A percentile compares a stretch with the other conserved stretches of the same genome.
Conservation (phyloP, 495 filamentous ascomycete species). For the Collariella sp. region DNA sequence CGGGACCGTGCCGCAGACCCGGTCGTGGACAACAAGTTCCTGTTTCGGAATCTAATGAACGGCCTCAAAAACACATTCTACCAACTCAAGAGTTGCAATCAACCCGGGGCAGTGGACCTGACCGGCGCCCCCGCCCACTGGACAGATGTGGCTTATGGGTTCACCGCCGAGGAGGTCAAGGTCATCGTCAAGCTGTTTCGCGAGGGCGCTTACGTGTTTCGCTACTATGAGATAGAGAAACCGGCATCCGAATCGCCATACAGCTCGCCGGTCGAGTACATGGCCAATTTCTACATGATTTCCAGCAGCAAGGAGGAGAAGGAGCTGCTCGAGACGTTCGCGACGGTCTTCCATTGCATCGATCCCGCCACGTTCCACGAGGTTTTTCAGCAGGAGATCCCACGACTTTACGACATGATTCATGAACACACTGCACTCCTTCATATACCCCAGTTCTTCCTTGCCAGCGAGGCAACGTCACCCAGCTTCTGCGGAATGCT, state of each 20-base stretch:
- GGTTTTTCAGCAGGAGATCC: conserved; percentile 95
- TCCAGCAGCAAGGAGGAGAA: conserved; percentile 94
- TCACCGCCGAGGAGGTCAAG: conserved; percentile 92
- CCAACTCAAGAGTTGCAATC: conserved; percentile 83
- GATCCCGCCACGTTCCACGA: conserved; percentile 98
- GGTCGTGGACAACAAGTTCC: conserved; percentile 94
- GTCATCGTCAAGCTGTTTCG: conserved; percentile 97
- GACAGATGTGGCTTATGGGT: conserved; percentile 92
- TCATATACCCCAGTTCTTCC: conserved; percentile 95
- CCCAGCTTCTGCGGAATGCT: conserved; percentile 98
- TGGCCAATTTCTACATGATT: conserved; percentile 86
- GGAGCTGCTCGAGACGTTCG: conserved; percentile 93
- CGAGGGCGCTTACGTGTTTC: conserved; percentile 89
- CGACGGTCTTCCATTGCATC: conserved; percentile 96
- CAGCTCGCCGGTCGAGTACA: conserved; percentile 74
- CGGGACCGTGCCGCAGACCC: conserved; percentile 86
- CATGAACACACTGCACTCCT: conserved; percentile 91
- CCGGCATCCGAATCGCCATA: conserved; percentile 64
- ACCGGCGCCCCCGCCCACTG: conserved; percentile 78
- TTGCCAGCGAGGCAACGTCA: conserved; percentile 94
- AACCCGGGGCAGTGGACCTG: conserved; percentile 57
- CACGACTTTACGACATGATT: conserved; percentile 92
- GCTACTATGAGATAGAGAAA: conserved; percentile 89
- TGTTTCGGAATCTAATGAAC: conserved; percentile 97
- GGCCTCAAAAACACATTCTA: conserved; percentile 96